Evolutionary conservation across 306 rosid genomes (phyloP), one percentile per base, ranked within the genome.

Genomic region (Cucurbita moschata): DNA sequence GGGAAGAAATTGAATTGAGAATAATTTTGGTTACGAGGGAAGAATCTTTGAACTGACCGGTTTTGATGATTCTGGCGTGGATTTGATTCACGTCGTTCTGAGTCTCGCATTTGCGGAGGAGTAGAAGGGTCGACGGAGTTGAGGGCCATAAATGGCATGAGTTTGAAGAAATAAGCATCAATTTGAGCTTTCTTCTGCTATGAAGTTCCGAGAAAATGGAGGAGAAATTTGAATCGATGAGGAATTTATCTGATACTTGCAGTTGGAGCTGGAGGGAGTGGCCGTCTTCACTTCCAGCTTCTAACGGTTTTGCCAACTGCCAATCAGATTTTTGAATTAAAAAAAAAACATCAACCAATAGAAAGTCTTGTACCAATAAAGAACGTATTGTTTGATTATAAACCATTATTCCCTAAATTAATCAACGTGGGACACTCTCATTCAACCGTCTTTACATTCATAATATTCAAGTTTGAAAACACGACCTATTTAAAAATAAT

Each of bases 1-100:
- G 87, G n/a, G 96, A 90, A 77, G 96, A 88, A 73, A 86, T 60
- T 69, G 88, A 84, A 73, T 72, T 72, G 84, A 83, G 86, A 74
- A 90, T 82, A 57, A 88, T 80, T 74, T 56, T 88, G 44, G 90
- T 79, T 3, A 90, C 82, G 35, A 86, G 51, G 1, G 77, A 19
- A 38, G 76, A 40, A 82, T 64, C 77, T 72, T 76, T 81, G 1
- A 88, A 79, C 75, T 75, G 76, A 7, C 95, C 95, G 12, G 87
- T 78, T 72, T 87, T 88, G 47, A 87, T 77, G 43, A 88, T 74
- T 54, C 82, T 81, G 14, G 90, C 88, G 12, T 90, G 96, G 47
- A 90, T 52, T 71, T 86, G 94, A 65, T 85, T 85, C 70, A 82
- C 80, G 53, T 85, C 87, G 42, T 78, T 72, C 55, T 11, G 16